Evolutionary conservation across 1,284 basidiomycete species (phyloP).

Genomic region (Ceratobasidium theobromae): DNA sequence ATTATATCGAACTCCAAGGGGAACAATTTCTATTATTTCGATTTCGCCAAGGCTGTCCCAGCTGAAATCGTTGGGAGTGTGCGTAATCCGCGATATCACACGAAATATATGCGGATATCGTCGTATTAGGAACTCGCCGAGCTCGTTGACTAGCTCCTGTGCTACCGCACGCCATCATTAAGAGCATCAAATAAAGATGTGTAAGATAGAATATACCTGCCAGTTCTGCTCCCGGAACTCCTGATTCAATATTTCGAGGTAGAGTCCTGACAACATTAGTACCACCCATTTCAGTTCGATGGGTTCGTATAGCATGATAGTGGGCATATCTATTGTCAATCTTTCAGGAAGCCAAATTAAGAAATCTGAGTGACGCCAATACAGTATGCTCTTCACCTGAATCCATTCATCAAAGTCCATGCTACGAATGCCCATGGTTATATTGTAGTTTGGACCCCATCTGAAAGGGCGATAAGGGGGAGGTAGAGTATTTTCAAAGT

Average conservation of each 20-base stretch:
- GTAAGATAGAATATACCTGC: conserved; percentile 23
- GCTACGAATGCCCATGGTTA: conserved; percentile 37
- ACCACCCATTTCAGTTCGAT: conserved; percentile 29
- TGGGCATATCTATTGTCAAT: conserved; percentile 35
- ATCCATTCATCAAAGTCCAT: conserved; percentile 37
- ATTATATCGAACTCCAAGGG: conserved; percentile 55
- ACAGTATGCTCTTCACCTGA: conserved; percentile 1
- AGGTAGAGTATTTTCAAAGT: conserved; percentile 30
- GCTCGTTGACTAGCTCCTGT: conserved; percentile 34
- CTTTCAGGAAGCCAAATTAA: background rate
- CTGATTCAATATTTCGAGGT: conserved; percentile 22
- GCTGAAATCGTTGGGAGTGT: conserved; percentile 43
- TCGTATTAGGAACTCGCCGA: conserved; percentile 35
- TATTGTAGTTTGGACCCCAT: conserved; percentile 36
- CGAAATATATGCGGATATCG: conserved; percentile 56
- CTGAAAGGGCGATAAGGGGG: conserved; percentile 36
- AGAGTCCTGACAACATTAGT: conserved; percentile 30
- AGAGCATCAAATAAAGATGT: background rate
- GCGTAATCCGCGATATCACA: conserved; percentile 49
- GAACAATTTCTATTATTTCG: conserved; percentile 55
- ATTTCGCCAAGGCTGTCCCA: conserved; percentile 58
- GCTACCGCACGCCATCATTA: conserved; percentile 21
- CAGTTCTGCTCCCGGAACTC: conserved; percentile 33
- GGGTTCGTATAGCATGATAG: conserved; percentile 34
- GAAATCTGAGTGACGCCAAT: background rate